Evolutionary conservation across 2,329 filamentous ascomycete species (phyloP).

Genomic region (Aspergillus ochraceoroseus): DNA sequence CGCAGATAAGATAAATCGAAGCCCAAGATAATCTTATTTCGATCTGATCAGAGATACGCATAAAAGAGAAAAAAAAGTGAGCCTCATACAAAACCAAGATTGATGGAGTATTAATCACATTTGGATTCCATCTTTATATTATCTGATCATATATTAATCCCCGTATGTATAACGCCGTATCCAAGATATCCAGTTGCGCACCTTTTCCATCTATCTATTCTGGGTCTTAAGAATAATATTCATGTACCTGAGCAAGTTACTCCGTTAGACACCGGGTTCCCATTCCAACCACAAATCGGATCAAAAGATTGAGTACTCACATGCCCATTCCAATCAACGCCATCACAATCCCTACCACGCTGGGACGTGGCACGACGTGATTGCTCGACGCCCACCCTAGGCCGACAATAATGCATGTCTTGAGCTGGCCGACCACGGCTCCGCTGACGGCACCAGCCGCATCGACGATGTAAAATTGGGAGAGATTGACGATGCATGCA

Average conservation of each 20-base stretch:
- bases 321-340: slow-evolving; percentile 23
- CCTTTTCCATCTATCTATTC: slow-evolving; percentile 1
- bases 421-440: slow-evolving; percentile 62
- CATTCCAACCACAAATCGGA: not conserved
- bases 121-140: too few relatives aligned
- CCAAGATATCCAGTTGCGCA: too few relatives aligned
- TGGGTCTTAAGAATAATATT: slow-evolving; percentile 17
- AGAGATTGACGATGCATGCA: slow-evolving; percentile 24
- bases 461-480: slow-evolving; percentile 27
- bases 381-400: slow-evolving; percentile 50
- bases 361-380: slow-evolving; percentile 15
- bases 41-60: too few relatives aligned
- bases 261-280: not conserved
- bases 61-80: too few relatives aligned
- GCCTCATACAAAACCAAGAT: too few relatives aligned
- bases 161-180: too few relatives aligned
- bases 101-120: too few relatives aligned
- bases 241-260: slow-evolving; percentile 15
- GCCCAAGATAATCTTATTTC: not conserved
- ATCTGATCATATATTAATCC: not conserved
- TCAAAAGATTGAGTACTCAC: slow-evolving; percentile 11
- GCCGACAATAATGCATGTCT: slow-evolving; percentile 62
- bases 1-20: not conserved
- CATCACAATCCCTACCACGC: slow-evolving; percentile 18
- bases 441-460: slow-evolving; percentile 56